Evolutionary conservation across 1,284 basidiomycete species (phyloP).

Genomic region (Leccinum pachyderme): DNA sequence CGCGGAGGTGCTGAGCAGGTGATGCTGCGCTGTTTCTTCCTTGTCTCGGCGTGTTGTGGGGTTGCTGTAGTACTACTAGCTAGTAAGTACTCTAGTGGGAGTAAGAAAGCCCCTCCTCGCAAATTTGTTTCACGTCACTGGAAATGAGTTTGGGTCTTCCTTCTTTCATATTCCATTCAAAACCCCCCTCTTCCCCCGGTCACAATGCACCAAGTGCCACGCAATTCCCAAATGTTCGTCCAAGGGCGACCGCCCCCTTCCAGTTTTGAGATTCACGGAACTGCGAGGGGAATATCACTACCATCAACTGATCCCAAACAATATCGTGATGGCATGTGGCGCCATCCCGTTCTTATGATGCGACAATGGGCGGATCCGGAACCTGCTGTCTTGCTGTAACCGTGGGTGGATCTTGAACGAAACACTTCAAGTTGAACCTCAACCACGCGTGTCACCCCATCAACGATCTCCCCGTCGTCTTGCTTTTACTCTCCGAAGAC

Average conservation of each 20-base stretch:
- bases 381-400: neutral
- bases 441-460: neutral
- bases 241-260: constrained; percentile 4
- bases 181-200: neutral
- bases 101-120: constrained; percentile 13
- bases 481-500: neutral
- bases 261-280: constrained; percentile 12
- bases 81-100: neutral
- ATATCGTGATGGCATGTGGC: constrained; percentile 1
- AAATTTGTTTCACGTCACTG: constrained; percentile 23
- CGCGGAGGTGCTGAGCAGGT: neutral
- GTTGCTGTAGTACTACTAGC: neutral
- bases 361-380: neutral
- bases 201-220: neutral
- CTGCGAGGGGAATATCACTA: constrained; percentile 1
- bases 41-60: constrained; percentile 22
- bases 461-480: neutral
- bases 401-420: neutral
- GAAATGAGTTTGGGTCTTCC: neutral
- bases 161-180: neutral
- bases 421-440: neutral
- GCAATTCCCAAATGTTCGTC: constrained; percentile 4
- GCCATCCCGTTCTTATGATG: neutral
- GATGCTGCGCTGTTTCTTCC: constrained; percentile 13
- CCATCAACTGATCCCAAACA: constrained; percentile 1